phyloP scores from a whole-genome alignment of 768 basidiomycete species.

The Phylloporus sp. region DNA sequence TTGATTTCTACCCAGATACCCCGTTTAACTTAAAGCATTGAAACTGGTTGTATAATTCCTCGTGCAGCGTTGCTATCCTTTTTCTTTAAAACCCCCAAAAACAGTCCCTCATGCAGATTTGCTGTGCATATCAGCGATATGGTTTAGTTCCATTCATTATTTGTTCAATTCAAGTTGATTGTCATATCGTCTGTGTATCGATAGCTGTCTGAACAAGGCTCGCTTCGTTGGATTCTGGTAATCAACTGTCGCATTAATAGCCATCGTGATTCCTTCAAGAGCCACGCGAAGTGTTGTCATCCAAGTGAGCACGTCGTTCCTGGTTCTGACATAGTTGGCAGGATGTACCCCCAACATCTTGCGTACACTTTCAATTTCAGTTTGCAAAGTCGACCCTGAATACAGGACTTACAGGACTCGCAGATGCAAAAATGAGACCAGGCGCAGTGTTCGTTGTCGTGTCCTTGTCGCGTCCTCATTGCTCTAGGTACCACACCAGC shows the following conservation, averaged over 20 bases:
- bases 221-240: too few relatives aligned
- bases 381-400: too few relatives aligned
- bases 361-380: too few relatives aligned
- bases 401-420: too few relatives aligned
- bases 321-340: too few relatives aligned
- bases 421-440: neutral
- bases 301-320: too few relatives aligned
- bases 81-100: too few relatives aligned
- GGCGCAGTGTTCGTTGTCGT: neutral
- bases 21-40: constrained; percentile 2
- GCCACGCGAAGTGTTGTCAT: too few relatives aligned
- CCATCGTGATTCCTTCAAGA: too few relatives aligned
- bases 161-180: constrained; percentile 8
- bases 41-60: constrained; percentile 11
- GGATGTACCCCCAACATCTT: too few relatives aligned
- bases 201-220: constrained; percentile 3
- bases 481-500: constrained; percentile 53
- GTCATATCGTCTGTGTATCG: constrained; percentile 8
- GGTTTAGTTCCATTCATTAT: neutral
- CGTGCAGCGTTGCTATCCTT: constrained; percentile 9
- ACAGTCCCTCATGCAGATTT: constrained; percentile 6
- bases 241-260: too few relatives aligned
- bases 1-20: constrained; percentile 1
- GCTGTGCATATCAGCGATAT: constrained; percentile 18
- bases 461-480: constrained; percentile 27